Evolutionary conservation across 208 protist genomes (phyloP).

Genomic region (Wallacemonas sp.): DNA sequence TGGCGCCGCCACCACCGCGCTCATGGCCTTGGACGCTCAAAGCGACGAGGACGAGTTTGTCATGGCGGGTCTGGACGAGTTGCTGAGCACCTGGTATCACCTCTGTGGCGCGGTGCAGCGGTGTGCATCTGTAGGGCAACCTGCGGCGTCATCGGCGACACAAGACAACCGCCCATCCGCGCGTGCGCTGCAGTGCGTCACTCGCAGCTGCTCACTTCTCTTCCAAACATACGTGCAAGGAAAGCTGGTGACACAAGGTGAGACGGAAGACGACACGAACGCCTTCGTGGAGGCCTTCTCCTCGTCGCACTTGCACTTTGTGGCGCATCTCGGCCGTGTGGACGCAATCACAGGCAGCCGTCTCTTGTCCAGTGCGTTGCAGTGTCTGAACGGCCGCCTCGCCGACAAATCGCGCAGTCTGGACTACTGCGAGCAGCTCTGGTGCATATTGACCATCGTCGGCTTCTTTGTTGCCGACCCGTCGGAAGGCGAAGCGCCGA

Average conservation of each 20-base stretch:
- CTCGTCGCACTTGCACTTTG: constrained; percentile 61
- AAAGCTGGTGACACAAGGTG: constrained; percentile 2
- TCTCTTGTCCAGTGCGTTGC: neutral
- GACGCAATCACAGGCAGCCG: neutral
- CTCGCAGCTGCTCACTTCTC: neutral
- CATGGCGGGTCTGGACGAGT: constrained; percentile 71
- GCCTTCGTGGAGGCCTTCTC: constrained; percentile 64
- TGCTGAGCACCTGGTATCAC: constrained; percentile 53
- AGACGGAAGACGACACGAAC: constrained; percentile 48
- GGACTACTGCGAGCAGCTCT: constrained; percentile 43
- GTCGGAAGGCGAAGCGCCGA: constrained; percentile 69
- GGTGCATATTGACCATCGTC: constrained; percentile 61
- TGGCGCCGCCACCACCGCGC: neutral
- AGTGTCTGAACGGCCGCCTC: neutral
- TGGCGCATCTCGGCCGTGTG: constrained; percentile 68
- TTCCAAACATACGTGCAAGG: constrained; percentile 12
- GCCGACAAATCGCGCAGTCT: neutral
- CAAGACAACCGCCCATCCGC: neutral
- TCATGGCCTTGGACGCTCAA: constrained; percentile 38
- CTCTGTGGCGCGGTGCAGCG: constrained; percentile 9
- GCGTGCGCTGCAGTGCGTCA: neutral
- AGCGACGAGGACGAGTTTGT: constrained; percentile 57
- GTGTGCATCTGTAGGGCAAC: no score
- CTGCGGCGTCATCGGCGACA: no score
- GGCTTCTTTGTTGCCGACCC: constrained; percentile 67